phyloP scores from a whole-genome alignment of 257 asterid species.

The Nicotiana tabacum region DNA sequence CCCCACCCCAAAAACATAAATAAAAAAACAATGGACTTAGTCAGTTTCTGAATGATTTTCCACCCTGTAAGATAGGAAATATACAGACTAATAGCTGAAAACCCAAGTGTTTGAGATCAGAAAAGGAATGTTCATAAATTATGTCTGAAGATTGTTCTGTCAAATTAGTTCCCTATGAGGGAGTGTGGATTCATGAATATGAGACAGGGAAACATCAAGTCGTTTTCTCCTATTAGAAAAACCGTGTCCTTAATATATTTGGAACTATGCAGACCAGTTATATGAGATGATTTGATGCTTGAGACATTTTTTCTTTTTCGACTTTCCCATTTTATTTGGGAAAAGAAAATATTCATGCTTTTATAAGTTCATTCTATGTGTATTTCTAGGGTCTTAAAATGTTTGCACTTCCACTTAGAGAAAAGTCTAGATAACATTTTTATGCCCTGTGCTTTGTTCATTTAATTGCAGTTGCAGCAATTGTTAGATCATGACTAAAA shows the following conservation, averaged over 20 bases:
- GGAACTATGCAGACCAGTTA: not conserved
- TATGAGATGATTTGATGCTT: not conserved
- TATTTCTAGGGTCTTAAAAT: not conserved
- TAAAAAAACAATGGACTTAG: not conserved
- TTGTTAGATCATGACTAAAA: not conserved
- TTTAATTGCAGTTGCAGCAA: not conserved
- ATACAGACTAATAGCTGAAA: not conserved
- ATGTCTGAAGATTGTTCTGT: too few relatives aligned
- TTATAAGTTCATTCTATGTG: not conserved
- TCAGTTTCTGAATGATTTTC: not conserved
- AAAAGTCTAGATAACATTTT: not conserved
- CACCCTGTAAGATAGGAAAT: conserved; percentile 1
- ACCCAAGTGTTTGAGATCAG: not conserved
- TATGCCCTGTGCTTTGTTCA: not conserved
- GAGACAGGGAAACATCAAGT: not conserved
- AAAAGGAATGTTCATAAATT: not conserved
- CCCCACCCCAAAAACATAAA: not conserved
- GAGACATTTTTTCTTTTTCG: not conserved
- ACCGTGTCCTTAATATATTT: not conserved
- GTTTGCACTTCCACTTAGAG: conserved; percentile 3
- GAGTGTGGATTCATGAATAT: too few relatives aligned
- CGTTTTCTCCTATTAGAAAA: not conserved
- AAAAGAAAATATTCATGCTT: conserved; percentile 9
- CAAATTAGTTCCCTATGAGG: too few relatives aligned
- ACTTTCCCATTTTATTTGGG: not conserved